Percentiles rank a stretch among this genome's conserved stretches.
These are phyloP conservation scores for Fusarium acutatum DNA, from an alignment of 2,329 filamentous ascomycete genomes.

Conservation along the genomic window DNA sequence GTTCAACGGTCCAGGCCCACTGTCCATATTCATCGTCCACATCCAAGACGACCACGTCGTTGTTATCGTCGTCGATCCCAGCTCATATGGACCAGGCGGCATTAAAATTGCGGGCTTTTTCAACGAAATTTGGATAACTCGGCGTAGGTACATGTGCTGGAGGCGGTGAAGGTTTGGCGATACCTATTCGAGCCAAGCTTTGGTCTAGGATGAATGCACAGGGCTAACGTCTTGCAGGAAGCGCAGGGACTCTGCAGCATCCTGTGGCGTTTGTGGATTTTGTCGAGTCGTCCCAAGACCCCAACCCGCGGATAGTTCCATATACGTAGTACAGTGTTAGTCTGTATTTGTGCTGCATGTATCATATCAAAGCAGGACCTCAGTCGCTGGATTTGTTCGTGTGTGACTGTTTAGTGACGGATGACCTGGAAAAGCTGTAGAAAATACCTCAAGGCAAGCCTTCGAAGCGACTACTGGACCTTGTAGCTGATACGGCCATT, in stretches of 20 bases:
- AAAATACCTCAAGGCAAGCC: slow-evolving; percentile 16
- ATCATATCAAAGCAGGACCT: background rate
- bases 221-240: slow-evolving; percentile 33
- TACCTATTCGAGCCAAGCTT: slow-evolving; percentile 37
- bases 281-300: slow-evolving; percentile 2
- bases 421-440: slow-evolving; percentile 1
- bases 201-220: slow-evolving; percentile 36
- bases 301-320: slow-evolving; percentile 17
- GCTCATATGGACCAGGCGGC: slow-evolving; percentile 22
- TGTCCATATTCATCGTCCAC: slow-evolving; percentile 1
- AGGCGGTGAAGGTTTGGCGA: slow-evolving; percentile 43
- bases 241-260: slow-evolving; percentile 22
- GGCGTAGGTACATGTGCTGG: slow-evolving; percentile 7
- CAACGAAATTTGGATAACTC: slow-evolving; percentile 21
- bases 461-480: background rate
- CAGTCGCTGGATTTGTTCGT: background rate
- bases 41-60: slow-evolving; percentile 26
- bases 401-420: background rate
- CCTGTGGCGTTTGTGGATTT: background rate
- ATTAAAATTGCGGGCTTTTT: slow-evolving; percentile 40
- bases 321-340: background rate
- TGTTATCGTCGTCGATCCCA: slow-evolving; percentile 23
- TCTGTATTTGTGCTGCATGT: slow-evolving; percentile 12
- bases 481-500: slow-evolving; percentile 10
- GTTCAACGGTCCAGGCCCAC: background rate